Evolutionary conservation across 805 yeast species (phyloP), one percentile per base, ranked within the genome.

Genomic region (Candida ficus): DNA sequence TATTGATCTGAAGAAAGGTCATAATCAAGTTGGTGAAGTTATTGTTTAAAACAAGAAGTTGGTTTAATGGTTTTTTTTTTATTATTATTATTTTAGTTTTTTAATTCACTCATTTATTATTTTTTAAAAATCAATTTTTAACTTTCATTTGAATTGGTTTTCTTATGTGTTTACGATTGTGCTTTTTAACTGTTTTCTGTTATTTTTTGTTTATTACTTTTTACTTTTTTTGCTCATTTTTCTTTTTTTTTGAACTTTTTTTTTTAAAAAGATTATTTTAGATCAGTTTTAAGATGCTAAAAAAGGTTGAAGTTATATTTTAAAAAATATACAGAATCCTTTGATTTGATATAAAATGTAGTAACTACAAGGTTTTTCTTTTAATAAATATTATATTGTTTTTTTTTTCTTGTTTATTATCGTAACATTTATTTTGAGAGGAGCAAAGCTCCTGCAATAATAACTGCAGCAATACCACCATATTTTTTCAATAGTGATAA

Each of bases 391-490:
- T 16, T 3, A 18, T 16, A 13, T 17, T 11, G 14, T 33, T 16
- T 16, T 23, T 16, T 5, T 16, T 12, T 13, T 6, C 17, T 11
- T 13, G 8, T n/a, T 22, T 10, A 19, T 3, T 28, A 9, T 29
- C n/a, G 8, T 13, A 14, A 21, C 12, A 4, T 17, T 34, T 18
- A 35, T 36, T 39, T 43, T n/a, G 29, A 17, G n/a, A 36, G 20
- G 31, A 27, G 33, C 7, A 23, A 19, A 16, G 18, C n/a, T 12
- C 42, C 37, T 7, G 35, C 38, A 10, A 25, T 37, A 13, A 44
- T 20, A n/a, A 35, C 36, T 3, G 35, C 7, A 13, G 30, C 31
- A 11, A 35, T 34, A 12, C 38, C 36, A 7, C 39, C 45, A 29
- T 39, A 43, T 16, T 35, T 33, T 29, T 44, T 41, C 30, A 28